Base-by-base conservation (phyloP, 192 early-diverging fungal species). In the Coemansia sp. region DNA sequence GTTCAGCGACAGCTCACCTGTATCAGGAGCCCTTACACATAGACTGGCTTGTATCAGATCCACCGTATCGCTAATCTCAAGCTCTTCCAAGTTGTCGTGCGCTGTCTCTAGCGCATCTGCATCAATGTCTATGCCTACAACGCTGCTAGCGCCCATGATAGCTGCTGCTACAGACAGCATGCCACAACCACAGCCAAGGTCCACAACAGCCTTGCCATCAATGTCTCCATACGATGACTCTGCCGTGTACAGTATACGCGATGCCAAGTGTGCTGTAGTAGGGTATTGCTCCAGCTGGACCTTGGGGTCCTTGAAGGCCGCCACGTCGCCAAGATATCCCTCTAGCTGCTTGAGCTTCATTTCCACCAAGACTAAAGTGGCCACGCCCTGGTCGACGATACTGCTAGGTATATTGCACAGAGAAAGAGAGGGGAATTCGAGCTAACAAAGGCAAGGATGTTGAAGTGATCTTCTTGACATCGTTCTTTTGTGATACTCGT, bases 261-360 rank as follows among this genome's bases (percentile, higher is more conserved):
- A 83, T 5, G 92, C 92, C 24, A 93, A 73, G 66, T 91, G 90
- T 40, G 92, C 80, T 0, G 90, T 89, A 13, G 92, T 93, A 0
- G 89, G 88, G 70, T 93, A 93, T 65, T 93, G 92, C 71, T 93
- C 92, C 45, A 89, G 83, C 63, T 89, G 86, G 62, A 90, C 85
- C 77, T 93, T 92, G 48, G 89, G 89, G 17, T 86, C 75, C 8
- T 79, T 84, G 73, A 92, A 92, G 41, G 82, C 86, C 5, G 76
- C 82, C 29, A 89, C 85, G 55, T 88, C 85, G 70, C 88, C 86
- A 17, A 91, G 84, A 36, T 86, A 76, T 5, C 86, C 83, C 65
- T 92, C 91, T 31, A 92, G 80, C 61, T 90, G 87, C 72, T 91
- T 92, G 46, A 92, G 84, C 64, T 88, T 89, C 91, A 92, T 92